Base-by-base conservation (phyloP, 345 rosid species). In the Punica granatum region DNA sequence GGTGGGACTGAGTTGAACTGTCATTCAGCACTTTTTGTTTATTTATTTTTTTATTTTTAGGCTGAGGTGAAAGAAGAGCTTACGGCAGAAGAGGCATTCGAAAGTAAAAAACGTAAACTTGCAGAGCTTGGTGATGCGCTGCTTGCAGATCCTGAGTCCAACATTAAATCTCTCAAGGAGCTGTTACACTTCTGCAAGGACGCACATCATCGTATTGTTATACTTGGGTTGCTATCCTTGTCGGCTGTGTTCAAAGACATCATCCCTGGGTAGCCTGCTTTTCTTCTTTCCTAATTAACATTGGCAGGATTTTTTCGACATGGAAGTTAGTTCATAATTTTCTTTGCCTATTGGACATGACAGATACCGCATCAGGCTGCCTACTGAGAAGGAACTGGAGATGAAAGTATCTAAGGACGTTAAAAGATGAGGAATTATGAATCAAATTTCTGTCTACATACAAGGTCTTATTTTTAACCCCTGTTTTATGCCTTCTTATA, bases 341-440 rank as follows among this genome's bases (percentile, higher is more conserved):
- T 66, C 30, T 32, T 37, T 66, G 71, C 51, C 26, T 28, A 51
- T 69, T 33, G 39, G 65, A 60, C 60, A 11, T 51, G 32, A 63
- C 87, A 94, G 99, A 62, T 94, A 94, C 68, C 90, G 98, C 63
- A 91, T 94, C 70, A 86, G 99, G 77, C 98, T 89, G 84, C 96
- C 99, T 43, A 91, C 96, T 68, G 99, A 91, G 36, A 94, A 89
- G 80, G 97, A 91, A 88, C 83, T 86, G 18, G 97, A 94, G 85
- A 91, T 91, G 98, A 94, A 91, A 78, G 84, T 94, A 73, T 94
- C 99, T 68, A 89, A 89, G 83, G 99, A 88, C 63, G 92, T 91
- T 67, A 89, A 89, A 94, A 89, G 85, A 88, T 83, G 77, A 84
- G 98, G 63, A 84, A 74, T 71, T 88, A 86, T 79, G 98, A 94